These are phyloP conservation scores for Austroboletus novae-zelandiae DNA, from an alignment of 1,284 basidiomycete genomes.

Conservation along the genomic window DNA sequence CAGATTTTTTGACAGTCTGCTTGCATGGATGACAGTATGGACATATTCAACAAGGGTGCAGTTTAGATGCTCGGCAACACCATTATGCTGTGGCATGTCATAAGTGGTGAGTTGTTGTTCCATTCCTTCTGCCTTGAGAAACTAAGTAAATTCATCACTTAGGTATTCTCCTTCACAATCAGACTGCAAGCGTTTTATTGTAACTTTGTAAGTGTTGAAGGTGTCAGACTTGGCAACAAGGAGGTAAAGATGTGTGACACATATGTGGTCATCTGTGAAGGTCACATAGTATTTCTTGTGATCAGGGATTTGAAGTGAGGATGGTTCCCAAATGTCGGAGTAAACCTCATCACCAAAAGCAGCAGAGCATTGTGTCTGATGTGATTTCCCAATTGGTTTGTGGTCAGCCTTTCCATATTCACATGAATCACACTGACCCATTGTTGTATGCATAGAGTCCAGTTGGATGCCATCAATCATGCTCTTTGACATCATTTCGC, in stretches of 20 bases:
- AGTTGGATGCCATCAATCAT: too few species aligned
- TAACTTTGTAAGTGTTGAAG: neutral
- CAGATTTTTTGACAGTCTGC: neutral
- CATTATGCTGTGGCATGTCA: constrained; percentile 4
- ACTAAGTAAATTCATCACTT: neutral
- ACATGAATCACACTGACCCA: neutral
- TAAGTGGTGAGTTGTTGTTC: neutral
- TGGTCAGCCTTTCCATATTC: neutral
- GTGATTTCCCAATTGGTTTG: neutral
- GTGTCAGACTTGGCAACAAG: neutral
- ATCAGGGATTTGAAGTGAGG: neutral
- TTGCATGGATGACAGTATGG: neutral
- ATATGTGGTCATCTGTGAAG: too few species aligned
- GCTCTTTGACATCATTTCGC: too few species aligned
- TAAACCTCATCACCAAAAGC: neutral
- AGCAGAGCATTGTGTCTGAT: too few species aligned
- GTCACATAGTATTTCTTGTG: too few species aligned
- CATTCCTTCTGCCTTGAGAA: neutral
- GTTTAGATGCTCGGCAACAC: neutral
- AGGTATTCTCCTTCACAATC: constrained; percentile 1
- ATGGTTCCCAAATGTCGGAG: neutral
- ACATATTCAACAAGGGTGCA: neutral
- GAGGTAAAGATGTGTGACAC: neutral
- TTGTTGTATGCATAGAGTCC: too few species aligned
- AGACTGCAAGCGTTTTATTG: neutral